Conservation (phyloP, 352 stramenopile genomes). For the Phytophthora podocarpi region DNA sequence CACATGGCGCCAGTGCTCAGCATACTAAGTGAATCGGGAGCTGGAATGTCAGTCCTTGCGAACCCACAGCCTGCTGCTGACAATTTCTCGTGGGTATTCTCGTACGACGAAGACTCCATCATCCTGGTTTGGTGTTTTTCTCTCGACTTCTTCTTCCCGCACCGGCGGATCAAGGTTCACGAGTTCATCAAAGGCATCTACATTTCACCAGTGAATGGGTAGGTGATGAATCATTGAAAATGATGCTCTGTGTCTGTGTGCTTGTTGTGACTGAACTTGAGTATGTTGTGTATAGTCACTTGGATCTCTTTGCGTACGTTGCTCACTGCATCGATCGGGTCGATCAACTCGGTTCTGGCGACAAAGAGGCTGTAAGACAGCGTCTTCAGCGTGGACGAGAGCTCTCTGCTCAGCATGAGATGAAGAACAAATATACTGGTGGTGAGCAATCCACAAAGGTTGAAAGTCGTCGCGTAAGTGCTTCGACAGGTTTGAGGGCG, state of each 20-base stretch:
- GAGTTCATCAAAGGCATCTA: slow-evolving; percentile 42
- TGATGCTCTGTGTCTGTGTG: background rate
- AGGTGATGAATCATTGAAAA: slow-evolving; percentile 1
- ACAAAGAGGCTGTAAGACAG: slow-evolving; percentile 32
- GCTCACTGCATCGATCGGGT: slow-evolving; percentile 38
- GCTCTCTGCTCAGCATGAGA: slow-evolving; percentile 22
- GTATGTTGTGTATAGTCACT: slow-evolving; percentile 14
- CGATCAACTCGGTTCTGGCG: slow-evolving; percentile 29
- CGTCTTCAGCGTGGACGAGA: slow-evolving; percentile 32
- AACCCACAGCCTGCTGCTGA: slow-evolving; percentile 21
- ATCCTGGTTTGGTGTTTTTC: slow-evolving; percentile 65
- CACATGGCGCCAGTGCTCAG: slow-evolving; percentile 47
- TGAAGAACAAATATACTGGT: slow-evolving; percentile 6
- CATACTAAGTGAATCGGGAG: slow-evolving; percentile 40
- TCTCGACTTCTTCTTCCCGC: slow-evolving; percentile 56
- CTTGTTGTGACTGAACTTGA: slow-evolving; percentile 1
- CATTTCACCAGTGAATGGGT: slow-evolving; percentile 24
- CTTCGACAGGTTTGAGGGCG: background rate
- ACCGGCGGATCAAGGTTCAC: slow-evolving; percentile 52
- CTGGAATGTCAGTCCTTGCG: slow-evolving; percentile 9
- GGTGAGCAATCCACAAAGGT: background rate
- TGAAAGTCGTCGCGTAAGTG: background rate
- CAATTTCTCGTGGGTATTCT: slow-evolving; percentile 62
- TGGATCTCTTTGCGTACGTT: slow-evolving; percentile 39
- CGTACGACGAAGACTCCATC: slow-evolving; percentile 46